Evolutionary conservation across 2,329 filamentous ascomycete species (phyloP).

Genomic region (Coniochaeta pulveracea): DNA sequence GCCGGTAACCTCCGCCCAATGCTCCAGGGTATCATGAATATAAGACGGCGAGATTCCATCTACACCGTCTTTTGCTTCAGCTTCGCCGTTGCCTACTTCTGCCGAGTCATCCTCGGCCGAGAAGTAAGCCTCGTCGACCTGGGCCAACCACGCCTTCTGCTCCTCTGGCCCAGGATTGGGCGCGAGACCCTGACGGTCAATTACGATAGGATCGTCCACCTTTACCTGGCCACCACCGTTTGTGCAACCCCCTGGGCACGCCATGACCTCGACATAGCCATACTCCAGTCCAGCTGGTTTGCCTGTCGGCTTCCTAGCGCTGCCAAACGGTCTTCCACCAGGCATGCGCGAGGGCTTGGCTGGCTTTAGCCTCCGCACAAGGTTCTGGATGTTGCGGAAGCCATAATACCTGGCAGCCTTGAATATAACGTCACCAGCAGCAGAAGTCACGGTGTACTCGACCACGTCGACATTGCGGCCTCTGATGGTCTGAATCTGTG

Average conservation of each 20-base stretch:
- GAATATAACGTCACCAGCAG: constrained; percentile 48
- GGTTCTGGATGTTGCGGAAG: constrained; percentile 96
- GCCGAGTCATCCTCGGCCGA: constrained; percentile 43
- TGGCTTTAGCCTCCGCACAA: constrained; percentile 85
- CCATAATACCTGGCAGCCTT: constrained; percentile 89
- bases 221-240: constrained; percentile 97
- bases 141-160: constrained; percentile 75
- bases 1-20: constrained; percentile 66
- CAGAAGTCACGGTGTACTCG: constrained; percentile 62
- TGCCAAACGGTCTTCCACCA: constrained; percentile 53
- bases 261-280: constrained; percentile 97
- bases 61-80: constrained; percentile 29
- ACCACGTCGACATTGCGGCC: constrained; percentile 87
- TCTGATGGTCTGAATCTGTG: constrained; percentile 56
- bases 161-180: constrained; percentile 59
- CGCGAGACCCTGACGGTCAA: constrained; percentile 32
- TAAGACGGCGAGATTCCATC: constrained; percentile 55
- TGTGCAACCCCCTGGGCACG: constrained; percentile 95
- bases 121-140: constrained; percentile 84
- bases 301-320: constrained; percentile 38
- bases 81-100: constrained; percentile 16
- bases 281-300: constrained; percentile 52
- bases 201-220: constrained; percentile 61
- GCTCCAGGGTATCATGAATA: constrained; percentile 56
- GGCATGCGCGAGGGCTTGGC: constrained; percentile 68